Base-by-base conservation (phyloP, 805 yeast genomes). In the Candida jianshihensis region DNA sequence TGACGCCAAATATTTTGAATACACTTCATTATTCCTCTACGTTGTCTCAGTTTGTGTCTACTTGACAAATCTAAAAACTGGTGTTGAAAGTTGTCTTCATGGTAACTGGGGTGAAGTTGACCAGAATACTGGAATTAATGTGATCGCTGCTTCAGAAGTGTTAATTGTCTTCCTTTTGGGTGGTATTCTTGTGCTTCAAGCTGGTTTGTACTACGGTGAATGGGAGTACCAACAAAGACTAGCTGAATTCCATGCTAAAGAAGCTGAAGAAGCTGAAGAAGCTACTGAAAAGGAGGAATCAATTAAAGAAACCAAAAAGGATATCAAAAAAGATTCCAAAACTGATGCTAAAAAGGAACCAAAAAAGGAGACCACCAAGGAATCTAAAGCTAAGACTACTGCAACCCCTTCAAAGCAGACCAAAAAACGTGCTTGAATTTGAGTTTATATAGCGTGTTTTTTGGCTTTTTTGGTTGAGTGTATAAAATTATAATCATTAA, bases 41-140 rank as follows among this genome's bases (percentile, higher is more conserved):
- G 80, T 88, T 58, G 64, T 79, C 26, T 83, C 82, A 15, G 62
- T 83, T 31, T 77, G 90, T 50, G 73, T 90, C 49, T 92, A 88
- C 60, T 65, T 90, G 51, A 82, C 96, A 43, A 92, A 92, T 64
- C 68, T 90, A 47, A 73, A 86, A 54, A 75, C 83, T 36, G 97
- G 97, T 37, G 66, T 80, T 27, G 71, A 72, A 47, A 75, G 89
- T 38, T 75, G 86, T 37, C 49, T 76, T 19, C 60, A 71, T 39
- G 89, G 88, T 30, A 68, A 76, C 41, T 90, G 97, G 97, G 97
- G 96, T 47, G 97, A 90, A 35, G 95, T 92, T 34, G 85, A 84
- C 51, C 77, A 73, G 56, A 69, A 70, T 42, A 85, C 95, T 17
- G 97, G 97, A 21, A 62, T 90, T 51, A 86, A 85, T 46, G 96